Base-by-base conservation (phyloP, 1,284 basidiomycete genomes). In the Chondrostereum purpureum region DNA sequence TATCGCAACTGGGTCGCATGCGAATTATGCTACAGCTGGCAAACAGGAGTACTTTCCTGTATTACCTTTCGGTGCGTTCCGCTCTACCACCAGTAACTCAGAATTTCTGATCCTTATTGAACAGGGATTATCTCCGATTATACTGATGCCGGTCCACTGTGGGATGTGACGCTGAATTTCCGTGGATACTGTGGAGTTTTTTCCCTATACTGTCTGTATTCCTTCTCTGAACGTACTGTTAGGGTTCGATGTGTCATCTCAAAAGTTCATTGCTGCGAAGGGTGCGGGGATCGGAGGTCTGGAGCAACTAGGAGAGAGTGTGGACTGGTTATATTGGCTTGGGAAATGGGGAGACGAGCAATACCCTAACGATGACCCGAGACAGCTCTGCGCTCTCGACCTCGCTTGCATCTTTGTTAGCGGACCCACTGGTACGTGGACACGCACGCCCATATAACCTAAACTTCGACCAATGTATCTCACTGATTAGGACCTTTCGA, bases 271-370 rank as follows among this genome's bases (percentile, higher is more conserved):
- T 39, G 23, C 50, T 20, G 61, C 60, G 5, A 49, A 50, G 12
- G 57, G 58, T 16, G 56, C 50, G n/a, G 53, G 50, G 4, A 21
- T 42, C 2, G 60, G 57, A 4, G 56, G 45, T 3, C 43, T 50
- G 19, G 46, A 58, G 42, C 44, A 27, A 4, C 42, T 27, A 12
- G 36, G 33, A 10, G 59, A 60, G 48, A 57, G 55, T 24, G 50
- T 51, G 3, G 46, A 52, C 27, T 63, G 61, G 61, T 46, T 63
- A 48, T 43, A 47, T 41, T 63, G 57, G 43, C 23, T 19, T 23
- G 60, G 61, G n/a, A 43, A 23, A 31, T 63, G 61, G 61, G 61
- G 61, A 22, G 61, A 63, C 45, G 35, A 60, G 50, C 48, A 58
- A 51, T 60, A 59, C 43, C 52, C 53, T 14, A 33, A 53, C 12